Evolutionary conservation across 176 grass and related monocot species (phyloP).

Genomic region (Lolium perenne): DNA sequence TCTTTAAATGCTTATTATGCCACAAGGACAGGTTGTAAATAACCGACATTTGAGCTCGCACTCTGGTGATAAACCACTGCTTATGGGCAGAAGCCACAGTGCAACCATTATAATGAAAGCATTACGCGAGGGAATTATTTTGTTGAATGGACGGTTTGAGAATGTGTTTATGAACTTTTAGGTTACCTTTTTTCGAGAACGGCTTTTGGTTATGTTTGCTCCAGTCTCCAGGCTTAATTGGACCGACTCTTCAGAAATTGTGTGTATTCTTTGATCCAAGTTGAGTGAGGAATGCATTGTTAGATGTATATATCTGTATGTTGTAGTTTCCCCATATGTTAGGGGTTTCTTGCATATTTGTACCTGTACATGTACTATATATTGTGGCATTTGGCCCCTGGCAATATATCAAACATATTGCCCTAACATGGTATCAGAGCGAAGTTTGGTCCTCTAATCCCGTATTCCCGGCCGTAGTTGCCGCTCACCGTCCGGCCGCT

Average conservation of each 20-base stretch:
- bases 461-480: too few relatives aligned
- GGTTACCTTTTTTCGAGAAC: neutral
- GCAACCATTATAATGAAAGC: neutral
- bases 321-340: too few relatives aligned
- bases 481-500: too few relatives aligned
- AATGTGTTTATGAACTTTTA: neutral
- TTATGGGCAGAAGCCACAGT: neutral
- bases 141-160: neutral
- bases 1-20: conserved; percentile 9
- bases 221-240: neutral
- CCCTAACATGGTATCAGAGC: too few relatives aligned
- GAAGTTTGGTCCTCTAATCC: too few relatives aligned
- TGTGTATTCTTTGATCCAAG: neutral
- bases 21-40: neutral
- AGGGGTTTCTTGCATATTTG: too few relatives aligned
- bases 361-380: too few relatives aligned
- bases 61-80: neutral
- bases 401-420: too few relatives aligned
- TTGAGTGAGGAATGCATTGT: neutral
- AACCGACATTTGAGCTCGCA: neutral
- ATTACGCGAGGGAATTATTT: neutral
- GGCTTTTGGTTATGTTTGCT: neutral
- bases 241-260: too few relatives aligned
- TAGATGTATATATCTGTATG: too few relatives aligned
- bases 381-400: too few relatives aligned